Conservation (phyloP, 2,329 filamentous ascomycete species). For the Fusarium graminum region DNA sequence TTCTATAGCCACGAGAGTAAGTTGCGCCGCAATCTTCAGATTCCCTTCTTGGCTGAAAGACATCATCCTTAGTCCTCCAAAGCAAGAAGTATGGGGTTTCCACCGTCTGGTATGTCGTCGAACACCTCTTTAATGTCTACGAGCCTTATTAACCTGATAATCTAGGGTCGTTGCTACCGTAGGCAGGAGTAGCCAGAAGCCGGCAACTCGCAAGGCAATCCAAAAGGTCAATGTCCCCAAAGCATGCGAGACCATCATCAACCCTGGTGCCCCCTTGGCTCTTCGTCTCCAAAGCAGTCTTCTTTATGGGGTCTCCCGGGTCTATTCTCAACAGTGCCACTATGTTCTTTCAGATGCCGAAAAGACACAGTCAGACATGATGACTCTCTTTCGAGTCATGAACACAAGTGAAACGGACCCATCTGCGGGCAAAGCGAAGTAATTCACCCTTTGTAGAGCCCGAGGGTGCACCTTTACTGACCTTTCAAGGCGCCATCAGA, state of each 20-base stretch:
- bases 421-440: constrained; percentile 80
- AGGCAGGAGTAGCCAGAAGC: constrained; percentile 78
- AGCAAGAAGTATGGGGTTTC: constrained; percentile 91
- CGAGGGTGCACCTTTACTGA: constrained; percentile 1
- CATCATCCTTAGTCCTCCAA: constrained; percentile 74
- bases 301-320: constrained; percentile 85
- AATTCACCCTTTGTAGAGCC: constrained; percentile 53
- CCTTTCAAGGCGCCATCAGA: constrained; percentile 74
- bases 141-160: neutral
- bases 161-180: constrained; percentile 91
- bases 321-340: constrained; percentile 87
- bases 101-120: constrained; percentile 82
- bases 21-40: constrained; percentile 45
- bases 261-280: constrained; percentile 86
- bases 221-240: constrained; percentile 87
- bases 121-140: rapidly evolving
- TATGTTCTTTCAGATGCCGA: constrained; percentile 88
- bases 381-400: constrained; percentile 71
- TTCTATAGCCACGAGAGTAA: constrained; percentile 96
- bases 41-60: constrained; percentile 47
- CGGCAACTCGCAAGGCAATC: constrained; percentile 86
- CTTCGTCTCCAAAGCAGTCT: constrained; percentile 90
- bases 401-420: constrained; percentile 72
- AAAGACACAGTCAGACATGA: constrained; percentile 79
- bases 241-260: constrained; percentile 89